Evolutionary conservation across 768 basidiomycete species (phyloP).

Genomic region (Tulasnella sp.): DNA sequence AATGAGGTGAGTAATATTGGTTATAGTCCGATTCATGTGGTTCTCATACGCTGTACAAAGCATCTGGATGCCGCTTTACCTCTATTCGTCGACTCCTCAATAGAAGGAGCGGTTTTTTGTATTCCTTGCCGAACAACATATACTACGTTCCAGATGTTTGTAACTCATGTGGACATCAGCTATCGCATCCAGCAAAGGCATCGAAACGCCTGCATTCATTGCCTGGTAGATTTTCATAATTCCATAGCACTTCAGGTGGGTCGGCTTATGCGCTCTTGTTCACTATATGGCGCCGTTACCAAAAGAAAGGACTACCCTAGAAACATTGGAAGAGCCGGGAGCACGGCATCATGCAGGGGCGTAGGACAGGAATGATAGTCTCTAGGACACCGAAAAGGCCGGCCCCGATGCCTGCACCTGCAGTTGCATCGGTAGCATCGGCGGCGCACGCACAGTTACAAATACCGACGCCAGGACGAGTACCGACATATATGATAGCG

Average conservation of each 20-base stretch:
- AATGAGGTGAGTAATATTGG: no score
- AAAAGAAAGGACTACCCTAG: neutral
- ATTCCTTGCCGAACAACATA: neutral
- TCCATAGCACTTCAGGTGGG: neutral
- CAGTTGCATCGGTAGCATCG: neutral
- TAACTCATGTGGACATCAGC: neutral
- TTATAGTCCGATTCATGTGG: no score
- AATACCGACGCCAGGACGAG: neutral
- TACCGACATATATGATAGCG: no score
- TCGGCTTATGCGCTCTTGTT: neutral
- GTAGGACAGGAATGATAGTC: neutral
- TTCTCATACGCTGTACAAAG: neutral
- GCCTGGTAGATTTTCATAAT: conserved; percentile 1
- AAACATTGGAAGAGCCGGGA: no score
- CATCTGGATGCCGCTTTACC: neutral
- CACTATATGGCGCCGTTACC: neutral
- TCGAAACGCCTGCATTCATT: neutral
- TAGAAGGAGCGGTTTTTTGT: neutral
- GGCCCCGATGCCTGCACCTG: no score
- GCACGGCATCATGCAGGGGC: neutral
- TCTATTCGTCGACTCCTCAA: neutral
- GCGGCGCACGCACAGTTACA: neutral
- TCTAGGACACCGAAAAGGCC: neutral
- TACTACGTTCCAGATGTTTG: neutral
- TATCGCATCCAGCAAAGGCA: neutral